phyloP scores from a whole-genome alignment of 2,329 filamentous ascomycete species.

The Arthrobotrys iridis region DNA sequence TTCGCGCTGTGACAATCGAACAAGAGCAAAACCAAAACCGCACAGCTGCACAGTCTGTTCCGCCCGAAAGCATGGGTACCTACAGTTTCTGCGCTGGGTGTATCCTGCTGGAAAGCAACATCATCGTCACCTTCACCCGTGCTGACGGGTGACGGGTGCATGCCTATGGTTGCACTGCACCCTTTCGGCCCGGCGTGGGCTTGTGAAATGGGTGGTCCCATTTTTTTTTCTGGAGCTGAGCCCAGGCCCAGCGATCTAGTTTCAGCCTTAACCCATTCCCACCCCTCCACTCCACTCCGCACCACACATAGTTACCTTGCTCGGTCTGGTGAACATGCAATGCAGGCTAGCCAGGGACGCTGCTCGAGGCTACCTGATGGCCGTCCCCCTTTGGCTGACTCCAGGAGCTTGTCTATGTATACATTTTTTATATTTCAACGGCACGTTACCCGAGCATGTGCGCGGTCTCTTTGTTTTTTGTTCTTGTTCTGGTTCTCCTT shows the following conservation, averaged over 20 bases:
- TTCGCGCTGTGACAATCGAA: slow-evolving; percentile 3
- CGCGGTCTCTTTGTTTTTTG: not conserved
- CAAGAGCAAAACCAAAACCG: not conserved
- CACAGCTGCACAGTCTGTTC: not conserved
- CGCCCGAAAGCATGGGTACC: slow-evolving; percentile 16
- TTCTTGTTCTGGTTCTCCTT: slow-evolving; percentile 3
- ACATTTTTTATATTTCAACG: slow-evolving; percentile 9
- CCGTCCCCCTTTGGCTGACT: not conserved
- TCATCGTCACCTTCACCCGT: slow-evolving; percentile 26
- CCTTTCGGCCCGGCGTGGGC: slow-evolving; percentile 15
- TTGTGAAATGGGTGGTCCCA: slow-evolving; percentile 3
- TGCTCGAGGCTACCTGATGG: not conserved
- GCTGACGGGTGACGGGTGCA: not conserved
- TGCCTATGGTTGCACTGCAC: not conserved
- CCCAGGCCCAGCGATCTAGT: slow-evolving; percentile 29
- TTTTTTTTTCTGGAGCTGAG: not conserved
- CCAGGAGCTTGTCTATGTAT: slow-evolving; percentile 12
- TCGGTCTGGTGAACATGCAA: no score
- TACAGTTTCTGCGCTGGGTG: slow-evolving; percentile 2
- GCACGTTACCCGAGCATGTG: slow-evolving; percentile 48
- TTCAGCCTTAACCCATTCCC: slow-evolving; percentile 50
- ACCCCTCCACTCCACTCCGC: not conserved
- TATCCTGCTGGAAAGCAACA: not conserved
- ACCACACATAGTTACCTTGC: not conserved
- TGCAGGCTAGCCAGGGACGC: not conserved